Conservation (phyloP, 495 filamentous ascomycete genomes). For the Hypoxylon fuscum region DNA sequence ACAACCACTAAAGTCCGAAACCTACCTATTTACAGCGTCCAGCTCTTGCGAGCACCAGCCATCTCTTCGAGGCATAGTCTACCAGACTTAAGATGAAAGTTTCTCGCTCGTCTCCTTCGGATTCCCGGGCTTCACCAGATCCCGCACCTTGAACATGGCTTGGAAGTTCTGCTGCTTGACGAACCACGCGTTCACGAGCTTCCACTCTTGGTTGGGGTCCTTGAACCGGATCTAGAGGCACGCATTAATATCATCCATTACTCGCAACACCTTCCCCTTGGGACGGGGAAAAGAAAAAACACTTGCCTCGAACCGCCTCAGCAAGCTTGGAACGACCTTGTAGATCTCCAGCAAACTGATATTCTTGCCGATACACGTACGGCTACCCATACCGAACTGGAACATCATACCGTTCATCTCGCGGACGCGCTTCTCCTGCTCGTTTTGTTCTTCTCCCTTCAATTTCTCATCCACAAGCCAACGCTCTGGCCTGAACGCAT, state of each 20-base stretch:
- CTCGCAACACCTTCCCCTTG: background rate
- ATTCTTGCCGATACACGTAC: constrained; percentile 77
- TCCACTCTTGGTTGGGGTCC: constrained; percentile 69
- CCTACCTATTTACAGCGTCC: constrained; percentile 7
- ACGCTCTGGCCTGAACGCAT: constrained; percentile 66
- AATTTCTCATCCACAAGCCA: constrained; percentile 58
- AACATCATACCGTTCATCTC: constrained; percentile 68
- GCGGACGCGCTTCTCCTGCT: constrained; percentile 57
- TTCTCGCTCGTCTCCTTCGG: constrained; percentile 5
- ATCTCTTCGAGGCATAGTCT: background rate
- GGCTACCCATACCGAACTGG: constrained; percentile 67
- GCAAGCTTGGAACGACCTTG: constrained; percentile 77
- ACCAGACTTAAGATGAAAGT: background rate
- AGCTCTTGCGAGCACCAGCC: background rate
- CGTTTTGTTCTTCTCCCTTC: constrained; percentile 40
- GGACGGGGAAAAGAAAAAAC: background rate
- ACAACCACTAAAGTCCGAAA: background rate
- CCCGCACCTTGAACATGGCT: constrained; percentile 60
- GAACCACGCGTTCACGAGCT: constrained; percentile 76
- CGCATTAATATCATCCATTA: background rate
- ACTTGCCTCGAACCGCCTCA: constrained; percentile 72
- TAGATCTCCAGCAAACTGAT: constrained; percentile 80
- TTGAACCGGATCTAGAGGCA: constrained; percentile 61
- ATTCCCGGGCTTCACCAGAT: constrained; percentile 53
- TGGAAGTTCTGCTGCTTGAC: constrained; percentile 73